Evolutionary conservation across 148 eudicot species (phyloP), one percentile per base, ranked within the genome.

Genomic region (Selenicereus undatus): DNA sequence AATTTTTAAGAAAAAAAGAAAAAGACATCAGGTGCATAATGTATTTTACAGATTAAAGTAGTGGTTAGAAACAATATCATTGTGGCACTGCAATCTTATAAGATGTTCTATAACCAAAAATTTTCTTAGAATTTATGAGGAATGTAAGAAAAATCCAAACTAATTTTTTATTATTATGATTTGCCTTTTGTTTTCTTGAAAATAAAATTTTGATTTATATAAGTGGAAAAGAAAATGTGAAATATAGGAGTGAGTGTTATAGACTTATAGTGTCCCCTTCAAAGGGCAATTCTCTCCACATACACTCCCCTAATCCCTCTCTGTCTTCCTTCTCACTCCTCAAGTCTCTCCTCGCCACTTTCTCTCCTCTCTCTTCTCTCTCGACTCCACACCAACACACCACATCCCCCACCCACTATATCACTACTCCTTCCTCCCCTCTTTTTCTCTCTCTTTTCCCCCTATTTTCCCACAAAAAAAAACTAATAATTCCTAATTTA

Each of bases 321-420:
- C 80, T 39, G 79, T 58, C 83, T 76, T 75, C 76, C 58, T 27
- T 24, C 77, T 76, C 83, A 80, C 83, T 81, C 86, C 86, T 77
- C 74, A 66, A 66, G 70, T 84, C 76, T 60, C 86, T 84, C 86
- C 76, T 68, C 79, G 75, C 82, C 81, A 84, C 86, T 85, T 81
- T 81, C 84, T 74, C 75, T 77, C 71, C 71, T 66, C 32, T n/a
- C 71, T 66, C 32, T 66, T 32, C 18, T 12, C 71, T 66, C 71
- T 27, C 68, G 17, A 16, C 18, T 9, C 11, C 68, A n/a, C 68
- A n/a, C 68, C 13, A 8, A 64, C 29, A 22, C 27, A n/a, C 68
- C 68, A 0, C 12, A n/a, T 26, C 68, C 26, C 52, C 14, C 12
- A 9, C 52, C 29, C 68, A 64, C 68, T 64, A 64, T 64, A 22